Evolutionary conservation across 257 asterid species (phyloP), one percentile per base, ranked within the genome.

Genomic region (Nicotiana noctiflora): DNA sequence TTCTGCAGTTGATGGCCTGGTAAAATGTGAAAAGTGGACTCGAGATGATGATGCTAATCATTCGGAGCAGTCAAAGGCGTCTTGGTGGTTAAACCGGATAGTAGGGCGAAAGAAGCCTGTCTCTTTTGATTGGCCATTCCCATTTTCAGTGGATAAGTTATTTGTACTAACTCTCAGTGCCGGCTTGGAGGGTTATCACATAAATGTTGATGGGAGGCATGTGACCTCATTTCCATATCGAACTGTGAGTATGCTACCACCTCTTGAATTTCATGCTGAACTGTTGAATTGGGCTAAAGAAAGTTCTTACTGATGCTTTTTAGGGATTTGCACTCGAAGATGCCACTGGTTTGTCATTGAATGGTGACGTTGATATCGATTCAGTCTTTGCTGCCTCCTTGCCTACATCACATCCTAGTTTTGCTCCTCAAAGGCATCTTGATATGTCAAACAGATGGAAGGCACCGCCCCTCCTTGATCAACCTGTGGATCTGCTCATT

Each of bases 291-390:
- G 60, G 31, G 49, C 21, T 49, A 15, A 27, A 64, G 53, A 34
- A 27, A 32, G 8, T 51, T 64, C 49, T 18, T 13, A 9, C 53
- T 60, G 31, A 84, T 80, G 64, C 51, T 14, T 29, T 88, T 14
- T 77, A 95, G 99, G 99, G 98, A 74, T 95, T 93, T 86, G 88
- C 95, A 4, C 97, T 93, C 9, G 98, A 95, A 86, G 99, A 95
- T 88, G 98, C 99, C 70, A 95, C 99, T 17, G 99, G 99, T 46
- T 88, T 95, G 64, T 88, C 90, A 32, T 70, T 95, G 85, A 92
- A 88, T 60, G 98, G 97, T 46, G 98, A 95, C 81, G 84, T 95
- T 15, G 94, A 93, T 80, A 86, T 93, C 63, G 94, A 88, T 81
- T 91, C 92, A 17, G 80, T 95, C 81, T 88, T 95, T 84, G 96